These are phyloP conservation scores for Bisporella sp. DNA, from an alignment of 2,329 filamentous ascomycete genomes.

Conservation along the genomic window DNA sequence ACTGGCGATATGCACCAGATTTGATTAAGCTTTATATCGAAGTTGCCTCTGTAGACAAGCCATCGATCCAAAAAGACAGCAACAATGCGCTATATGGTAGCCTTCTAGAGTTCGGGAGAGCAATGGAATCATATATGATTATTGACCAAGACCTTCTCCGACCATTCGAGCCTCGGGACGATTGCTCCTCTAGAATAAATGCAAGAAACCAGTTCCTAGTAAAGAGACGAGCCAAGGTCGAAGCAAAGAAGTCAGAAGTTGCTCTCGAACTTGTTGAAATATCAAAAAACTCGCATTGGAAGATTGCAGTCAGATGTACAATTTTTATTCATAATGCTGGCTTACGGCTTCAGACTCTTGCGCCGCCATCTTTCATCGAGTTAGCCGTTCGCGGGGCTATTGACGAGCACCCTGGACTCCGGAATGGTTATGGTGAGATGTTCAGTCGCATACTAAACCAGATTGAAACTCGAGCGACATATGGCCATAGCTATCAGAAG, in stretches of 20 bases:
- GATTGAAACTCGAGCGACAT: slow-evolving; percentile 79
- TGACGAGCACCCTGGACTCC: slow-evolving; percentile 81
- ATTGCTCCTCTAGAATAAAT: slow-evolving; percentile 33
- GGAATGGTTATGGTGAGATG: slow-evolving; percentile 73
- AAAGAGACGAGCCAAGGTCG: slow-evolving; percentile 68
- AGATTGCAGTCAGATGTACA: slow-evolving; percentile 82
- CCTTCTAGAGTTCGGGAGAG: slow-evolving; percentile 84
- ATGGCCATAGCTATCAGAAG: slow-evolving; percentile 79
- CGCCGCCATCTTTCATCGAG: slow-evolving; percentile 74
- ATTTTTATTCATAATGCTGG: slow-evolving; percentile 88
- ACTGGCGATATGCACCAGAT: slow-evolving; percentile 93
- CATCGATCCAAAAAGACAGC: slow-evolving; percentile 87
- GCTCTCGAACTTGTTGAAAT: slow-evolving; percentile 65
- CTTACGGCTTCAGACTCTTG: slow-evolving; percentile 84
- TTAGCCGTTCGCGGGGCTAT: slow-evolving; percentile 77
- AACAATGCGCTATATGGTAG: slow-evolving; percentile 70
- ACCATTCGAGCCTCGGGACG: slow-evolving; percentile 60
- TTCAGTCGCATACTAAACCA: slow-evolving; percentile 73
- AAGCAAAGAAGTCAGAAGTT: slow-evolving; percentile 73
- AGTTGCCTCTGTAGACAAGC: slow-evolving; percentile 84
- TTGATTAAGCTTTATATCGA: slow-evolving; percentile 85
- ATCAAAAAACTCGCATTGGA: slow-evolving; percentile 85
- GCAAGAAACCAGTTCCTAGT: slow-evolving; percentile 68
- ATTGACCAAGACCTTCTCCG: slow-evolving; percentile 65
- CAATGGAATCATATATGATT: slow-evolving; percentile 79